Percentiles rank a stretch among this genome's conserved stretches.
Conservation (phyloP, 208 protist species). For the Angomonas ambiguus region DNA sequence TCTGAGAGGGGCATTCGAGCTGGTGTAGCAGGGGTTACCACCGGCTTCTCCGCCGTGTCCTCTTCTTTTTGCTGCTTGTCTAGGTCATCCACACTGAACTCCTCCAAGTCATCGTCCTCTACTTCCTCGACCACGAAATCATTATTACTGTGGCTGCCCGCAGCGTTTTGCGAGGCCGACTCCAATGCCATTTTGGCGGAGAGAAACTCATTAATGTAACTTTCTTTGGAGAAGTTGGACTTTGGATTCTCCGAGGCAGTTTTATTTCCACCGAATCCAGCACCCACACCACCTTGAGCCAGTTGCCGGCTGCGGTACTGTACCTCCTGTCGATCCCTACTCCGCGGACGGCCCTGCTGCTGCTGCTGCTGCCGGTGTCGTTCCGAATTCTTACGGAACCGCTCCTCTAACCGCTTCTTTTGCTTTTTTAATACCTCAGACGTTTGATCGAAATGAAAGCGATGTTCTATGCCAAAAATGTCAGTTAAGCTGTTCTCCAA, state of each 20-base stretch:
- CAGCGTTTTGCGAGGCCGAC: not conserved
- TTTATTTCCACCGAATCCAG: no score
- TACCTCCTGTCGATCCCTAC: no score
- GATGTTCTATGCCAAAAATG: conserved; percentile 75
- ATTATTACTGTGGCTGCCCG: not conserved
- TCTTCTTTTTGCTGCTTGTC: conserved; percentile 6
- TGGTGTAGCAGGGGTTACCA: not conserved
- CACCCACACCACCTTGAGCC: no score
- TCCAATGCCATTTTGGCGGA: no score
- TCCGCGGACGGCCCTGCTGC: no score
- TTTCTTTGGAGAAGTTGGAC: not conserved
- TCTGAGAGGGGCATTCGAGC: not conserved
- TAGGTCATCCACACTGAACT: conserved; percentile 11
- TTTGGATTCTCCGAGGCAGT: not conserved
- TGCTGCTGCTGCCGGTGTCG: not conserved
- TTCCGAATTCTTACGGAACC: not conserved
- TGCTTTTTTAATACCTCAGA: conserved; percentile 21
- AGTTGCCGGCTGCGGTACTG: conserved; percentile 1
- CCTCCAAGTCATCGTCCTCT: conserved; percentile 13
- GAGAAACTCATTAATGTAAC: not conserved
- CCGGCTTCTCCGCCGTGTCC: not conserved
- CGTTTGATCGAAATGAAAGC: conserved; percentile 22
- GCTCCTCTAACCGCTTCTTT: conserved; percentile 11
- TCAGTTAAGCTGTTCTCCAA: conserved; percentile 71
- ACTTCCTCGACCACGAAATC: conserved; percentile 10